Evolutionary conservation across 805 yeast genomes (phyloP).

Genomic region (Pichia sporocuriosa): DNA sequence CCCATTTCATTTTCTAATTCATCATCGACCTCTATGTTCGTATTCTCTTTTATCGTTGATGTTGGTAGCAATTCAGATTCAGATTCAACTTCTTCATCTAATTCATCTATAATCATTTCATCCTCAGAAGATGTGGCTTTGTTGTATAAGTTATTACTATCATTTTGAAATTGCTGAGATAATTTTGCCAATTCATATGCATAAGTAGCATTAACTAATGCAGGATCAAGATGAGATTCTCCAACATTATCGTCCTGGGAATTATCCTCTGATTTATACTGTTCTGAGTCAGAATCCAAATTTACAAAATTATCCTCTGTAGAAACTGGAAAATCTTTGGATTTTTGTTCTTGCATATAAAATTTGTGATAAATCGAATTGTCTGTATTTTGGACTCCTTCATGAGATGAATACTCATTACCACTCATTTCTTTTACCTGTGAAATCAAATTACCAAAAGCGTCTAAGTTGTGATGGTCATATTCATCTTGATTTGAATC

Average conservation of each 20-base stretch:
- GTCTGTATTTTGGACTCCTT: background rate
- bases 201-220: background rate
- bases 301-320: background rate
- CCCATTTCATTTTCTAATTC: background rate
- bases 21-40: background rate
- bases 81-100: conserved; percentile 6
- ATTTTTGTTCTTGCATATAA: conserved; percentile 3
- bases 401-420: background rate
- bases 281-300: conserved; percentile 8
- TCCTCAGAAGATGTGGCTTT: conserved; percentile 4
- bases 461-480: too few relatives aligned
- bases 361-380: conserved; percentile 4
- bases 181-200: conserved; percentile 8
- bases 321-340: background rate
- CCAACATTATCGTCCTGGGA: conserved; percentile 5
- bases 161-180: conserved; percentile 2
- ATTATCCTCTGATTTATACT: background rate
- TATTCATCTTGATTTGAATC: background rate
- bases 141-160: background rate
- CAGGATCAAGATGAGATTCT: conserved; percentile 9
- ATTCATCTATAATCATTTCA: conserved; percentile 11
- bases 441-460: too few relatives aligned
- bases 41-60: conserved; percentile 4
- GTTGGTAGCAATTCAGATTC: too few relatives aligned
- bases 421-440: background rate